Conservation (phyloP, 768 basidiomycete genomes). For the Pilatotrama ljubarskyi region DNA sequence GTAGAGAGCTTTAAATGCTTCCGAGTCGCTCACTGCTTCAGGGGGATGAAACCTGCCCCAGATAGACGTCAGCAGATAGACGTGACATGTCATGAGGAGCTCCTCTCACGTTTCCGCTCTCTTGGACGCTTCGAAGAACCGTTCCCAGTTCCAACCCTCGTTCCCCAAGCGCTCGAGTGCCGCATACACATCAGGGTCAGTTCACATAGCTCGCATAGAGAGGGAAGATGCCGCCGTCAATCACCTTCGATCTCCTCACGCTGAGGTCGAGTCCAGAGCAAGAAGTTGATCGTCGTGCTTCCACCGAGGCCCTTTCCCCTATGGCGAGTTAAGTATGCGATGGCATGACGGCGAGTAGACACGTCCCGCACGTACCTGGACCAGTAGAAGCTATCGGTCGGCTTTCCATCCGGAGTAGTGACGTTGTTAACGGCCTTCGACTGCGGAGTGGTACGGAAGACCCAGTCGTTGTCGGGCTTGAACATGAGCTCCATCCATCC, state of each 20-base stretch:
- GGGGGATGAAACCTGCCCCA: too few relatives aligned
- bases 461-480: background rate
- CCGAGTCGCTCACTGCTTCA: too few relatives aligned
- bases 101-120: constrained; percentile 30
- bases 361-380: background rate
- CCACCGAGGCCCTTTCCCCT: constrained; percentile 36
- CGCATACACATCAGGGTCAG: background rate
- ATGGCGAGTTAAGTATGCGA: background rate
- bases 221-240: too few relatives aligned
- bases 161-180: constrained; percentile 52
- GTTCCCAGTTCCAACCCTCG: constrained; percentile 53
- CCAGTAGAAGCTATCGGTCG: background rate
- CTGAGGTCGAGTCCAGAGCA: constrained; percentile 33
- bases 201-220: too few relatives aligned
- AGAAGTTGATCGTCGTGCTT: constrained; percentile 46
- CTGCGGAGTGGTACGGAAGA: background rate
- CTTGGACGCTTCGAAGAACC: constrained; percentile 33
- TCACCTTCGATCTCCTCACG: constrained; percentile 33
- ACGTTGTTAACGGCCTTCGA: background rate
- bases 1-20: background rate
- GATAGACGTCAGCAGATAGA: background rate
- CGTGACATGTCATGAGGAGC: background rate
- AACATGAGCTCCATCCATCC: background rate
- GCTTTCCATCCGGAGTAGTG: background rate
- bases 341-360: background rate